Evolutionary conservation across 345 rosid genomes (phyloP), one percentile per base, ranked within the genome.

Genomic region (Camelina neglecta): DNA sequence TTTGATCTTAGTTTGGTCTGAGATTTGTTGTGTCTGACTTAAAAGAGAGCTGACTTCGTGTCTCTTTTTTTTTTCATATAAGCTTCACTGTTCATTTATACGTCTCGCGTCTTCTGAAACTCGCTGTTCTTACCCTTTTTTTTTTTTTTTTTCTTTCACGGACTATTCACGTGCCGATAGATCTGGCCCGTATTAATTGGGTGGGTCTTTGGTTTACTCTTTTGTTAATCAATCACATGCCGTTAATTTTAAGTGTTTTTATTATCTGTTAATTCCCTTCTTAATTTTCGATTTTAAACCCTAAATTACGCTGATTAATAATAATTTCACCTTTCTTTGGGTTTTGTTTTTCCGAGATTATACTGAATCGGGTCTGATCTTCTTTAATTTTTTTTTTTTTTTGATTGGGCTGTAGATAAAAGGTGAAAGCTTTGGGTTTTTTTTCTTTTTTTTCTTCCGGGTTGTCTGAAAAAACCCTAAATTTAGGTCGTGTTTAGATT

Each of bases 391-490:
- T 3, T 33, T 54, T 15, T 69, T 16, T 39, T 11, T 4, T 8
- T 20, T 53, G 35, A 72, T 6, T 15, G 44, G 51, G 74, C 58
- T 76, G 75, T 82, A 47, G 51, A 31, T 20, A 45, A 53, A 51
- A 23, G 68, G 68, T 63, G 42, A 53, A 26, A 69, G 65, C 33
- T 67, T 59, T 57, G 7, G 53, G 0, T 26, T 35, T 7, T 35
- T n/a, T n/a, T n/a, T n/a, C n/a, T n/a, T n/a, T 20, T 67, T 8
- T 21, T 29, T 75, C 21, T 29, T 75, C 72, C 18, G 38, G 49
- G 61, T 73, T 59, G 67, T 58, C 75, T 61, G 74, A 75, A 80
- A 75, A 83, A 83, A 82, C 90, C 93, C 93, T 86, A 86, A 82
- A 68, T 64, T 51, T 31, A 61, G 70, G 54, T 49, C 72, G 58